Evolutionary conservation across 1,284 basidiomycete species (phyloP).

Genomic region (Cutaneotrichosporon dermatis): DNA sequence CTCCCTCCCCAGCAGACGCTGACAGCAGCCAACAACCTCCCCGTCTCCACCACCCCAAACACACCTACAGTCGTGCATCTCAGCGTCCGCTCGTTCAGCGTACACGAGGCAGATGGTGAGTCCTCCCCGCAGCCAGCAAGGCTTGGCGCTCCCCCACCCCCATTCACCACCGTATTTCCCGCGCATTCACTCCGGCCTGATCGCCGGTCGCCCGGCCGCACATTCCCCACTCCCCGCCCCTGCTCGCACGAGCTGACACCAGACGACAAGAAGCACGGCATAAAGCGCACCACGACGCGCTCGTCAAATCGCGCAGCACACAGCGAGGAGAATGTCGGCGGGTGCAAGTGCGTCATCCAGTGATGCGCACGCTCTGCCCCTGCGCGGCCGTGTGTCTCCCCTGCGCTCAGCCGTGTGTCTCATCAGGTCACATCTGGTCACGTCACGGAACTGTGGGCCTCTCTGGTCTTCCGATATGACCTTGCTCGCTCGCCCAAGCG

Average conservation of each 20-base stretch:
- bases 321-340: slow-evolving; percentile 33
- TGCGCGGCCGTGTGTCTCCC: too few species aligned
- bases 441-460: too few species aligned
- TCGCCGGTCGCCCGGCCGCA: too few species aligned
- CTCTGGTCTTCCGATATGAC: too few species aligned
- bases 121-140: not conserved
- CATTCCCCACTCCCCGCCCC: too few species aligned
- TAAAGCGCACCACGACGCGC: slow-evolving; percentile 11
- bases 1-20: too few species aligned
- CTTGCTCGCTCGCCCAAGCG: too few species aligned
- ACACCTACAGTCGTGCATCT: slow-evolving; percentile 71
- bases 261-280: slow-evolving; percentile 15
- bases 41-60: slow-evolving; percentile 34
- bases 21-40: slow-evolving; percentile 40
- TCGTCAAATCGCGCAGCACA: slow-evolving; percentile 10
- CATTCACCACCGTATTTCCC: too few species aligned
- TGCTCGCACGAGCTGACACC: not conserved
- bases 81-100: slow-evolving; percentile 62
- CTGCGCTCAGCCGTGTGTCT: too few species aligned
- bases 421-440: too few species aligned
- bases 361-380: not conserved
- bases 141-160: too few species aligned
- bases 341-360: slow-evolving; percentile 42
- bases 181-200: too few species aligned
- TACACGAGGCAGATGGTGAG: slow-evolving; percentile 39